A percentile compares a stretch with the other conserved stretches of the same genome.
Conservation (phyloP, 345 rosid species). For the Firmiana major region DNA sequence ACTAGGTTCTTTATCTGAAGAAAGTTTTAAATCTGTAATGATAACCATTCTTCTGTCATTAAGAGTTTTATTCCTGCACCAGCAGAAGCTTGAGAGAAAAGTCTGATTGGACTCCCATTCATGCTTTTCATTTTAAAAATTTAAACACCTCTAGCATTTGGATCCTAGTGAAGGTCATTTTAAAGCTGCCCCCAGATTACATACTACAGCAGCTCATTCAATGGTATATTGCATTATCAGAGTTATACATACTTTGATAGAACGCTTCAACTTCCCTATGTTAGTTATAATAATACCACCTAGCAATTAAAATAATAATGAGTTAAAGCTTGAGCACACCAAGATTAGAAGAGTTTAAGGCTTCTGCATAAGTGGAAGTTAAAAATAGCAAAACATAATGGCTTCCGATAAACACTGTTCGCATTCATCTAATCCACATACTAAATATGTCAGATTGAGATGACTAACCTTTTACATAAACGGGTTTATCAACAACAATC, state of each 20-base stretch:
- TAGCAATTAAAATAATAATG: neutral
- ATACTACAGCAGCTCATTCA: conserved; percentile 2
- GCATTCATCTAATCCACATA: neutral
- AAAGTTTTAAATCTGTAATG: neutral
- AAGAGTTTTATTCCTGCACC: neutral
- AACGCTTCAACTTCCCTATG: neutral
- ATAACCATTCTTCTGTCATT: neutral
- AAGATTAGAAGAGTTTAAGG: neutral
- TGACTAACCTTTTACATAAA: conserved; percentile 78
- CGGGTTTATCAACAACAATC: conserved; percentile 79
- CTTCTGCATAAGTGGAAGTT: neutral
- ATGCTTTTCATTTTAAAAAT: neutral
- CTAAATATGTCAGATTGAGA: conserved; percentile 3
- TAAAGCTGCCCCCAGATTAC: neutral
- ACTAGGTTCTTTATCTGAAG: neutral
- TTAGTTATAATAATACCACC: neutral
- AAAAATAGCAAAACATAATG: neutral
- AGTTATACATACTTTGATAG: neutral
- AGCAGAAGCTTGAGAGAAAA: conserved; percentile 5
- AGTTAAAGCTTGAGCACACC: neutral
- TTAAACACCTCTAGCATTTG: neutral
- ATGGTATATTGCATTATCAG: neutral
- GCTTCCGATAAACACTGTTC: neutral
- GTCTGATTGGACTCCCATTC: neutral
- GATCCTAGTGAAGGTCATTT: neutral